Evolutionary conservation across 495 filamentous ascomycete species (phyloP).

Genomic region (Penicillium maclennaniae): DNA sequence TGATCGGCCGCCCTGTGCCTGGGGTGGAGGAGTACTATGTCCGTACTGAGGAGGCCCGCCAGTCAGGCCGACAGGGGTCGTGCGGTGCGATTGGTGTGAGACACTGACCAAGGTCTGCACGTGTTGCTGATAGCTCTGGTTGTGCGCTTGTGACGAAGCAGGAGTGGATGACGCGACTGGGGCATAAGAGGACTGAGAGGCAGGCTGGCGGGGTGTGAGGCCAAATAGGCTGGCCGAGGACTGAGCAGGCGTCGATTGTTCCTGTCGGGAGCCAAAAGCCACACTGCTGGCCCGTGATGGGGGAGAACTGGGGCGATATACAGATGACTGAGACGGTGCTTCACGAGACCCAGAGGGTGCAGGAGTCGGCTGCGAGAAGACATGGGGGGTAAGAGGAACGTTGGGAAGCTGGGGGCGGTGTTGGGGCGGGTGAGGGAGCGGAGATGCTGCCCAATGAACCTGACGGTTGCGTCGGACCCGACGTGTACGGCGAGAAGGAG

Average conservation of each 20-base stretch:
- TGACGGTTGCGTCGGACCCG: conserved; percentile 25
- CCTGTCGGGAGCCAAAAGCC: conserved; percentile 33
- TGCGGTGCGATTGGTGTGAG: conserved; percentile 36
- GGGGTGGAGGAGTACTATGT: conserved; percentile 38
- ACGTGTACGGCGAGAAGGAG: conserved; percentile 29
- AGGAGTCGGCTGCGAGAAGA: conserved; percentile 30
- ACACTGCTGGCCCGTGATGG: conserved; percentile 30
- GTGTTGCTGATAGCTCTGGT: conserved; percentile 40
- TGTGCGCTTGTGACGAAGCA: conserved; percentile 18
- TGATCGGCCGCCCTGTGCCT: conserved; percentile 28
- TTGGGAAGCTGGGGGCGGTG: conserved; percentile 37
- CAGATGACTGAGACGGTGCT: conserved; percentile 22
- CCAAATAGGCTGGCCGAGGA: conserved; percentile 31
- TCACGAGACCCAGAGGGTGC: conserved; percentile 32
- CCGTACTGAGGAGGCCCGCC: conserved; percentile 31
- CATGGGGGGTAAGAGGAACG: conserved; percentile 34
- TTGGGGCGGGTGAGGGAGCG: conserved; percentile 38
- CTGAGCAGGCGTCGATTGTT: conserved; percentile 31
- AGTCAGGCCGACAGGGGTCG: conserved; percentile 28
- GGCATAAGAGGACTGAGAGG: conserved; percentile 24
- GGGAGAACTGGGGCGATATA: conserved; percentile 37
- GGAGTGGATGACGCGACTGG: conserved; percentile 27
- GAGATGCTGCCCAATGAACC: conserved; percentile 26
- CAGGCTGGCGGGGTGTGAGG: conserved; percentile 30
- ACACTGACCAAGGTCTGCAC: conserved; percentile 41